Evolutionary conservation across 371 early-diverging fungal species (phyloP), one percentile per base, ranked within the genome.

Genomic region (Mortierella sp.): DNA sequence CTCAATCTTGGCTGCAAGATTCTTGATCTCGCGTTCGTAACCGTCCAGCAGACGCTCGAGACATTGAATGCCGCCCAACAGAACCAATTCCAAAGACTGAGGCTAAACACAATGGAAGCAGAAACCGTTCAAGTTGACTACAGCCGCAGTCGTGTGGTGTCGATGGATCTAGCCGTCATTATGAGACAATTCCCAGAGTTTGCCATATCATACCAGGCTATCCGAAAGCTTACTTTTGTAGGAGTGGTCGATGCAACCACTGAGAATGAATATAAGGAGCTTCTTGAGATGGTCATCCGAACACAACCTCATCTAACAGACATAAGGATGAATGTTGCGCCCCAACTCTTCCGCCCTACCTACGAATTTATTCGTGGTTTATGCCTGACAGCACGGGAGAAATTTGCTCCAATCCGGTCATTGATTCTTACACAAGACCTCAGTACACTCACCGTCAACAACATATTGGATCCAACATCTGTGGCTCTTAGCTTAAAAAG

Each of bases 291-390:
- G 18, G 2, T 49, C 3, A 5, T 28, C 16, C 28, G 20, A 24
- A 49, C 47, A 14, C 64, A 63, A 20, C 49, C 32, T 5, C 24
- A 63, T 9, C 51, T 63, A 18, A 4, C 4, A 16, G 64, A 63
- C 0, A 3, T 63, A 6, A 24, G n/a, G 14, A 14, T 63, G 3
- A 24, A 9, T 16, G 49, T 49, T 49, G 20, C 2, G 0, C 49
- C 49, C 4, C 4, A 14, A 8, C 28, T 14, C 5, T 63, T 63
- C 20, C 64, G 49, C 14, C 5, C 64, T 1, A 14, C 49, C 11
- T 51, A 63, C n/a, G 64, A 63, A 30, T 18, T 63, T 14, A 49
- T 63, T 49, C 47, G 49, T 0, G 51, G 49, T 63, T 8, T 30
- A 30, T 1, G 49, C 20, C 28, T 45, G 5, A 5, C 6, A 22